A percentile compares a stretch with the other conserved stretches of the same genome.
These are phyloP conservation scores for Chalaropsis ovoidea DNA, from an alignment of 2,329 filamentous ascomycete species.

Conservation along the genomic window DNA sequence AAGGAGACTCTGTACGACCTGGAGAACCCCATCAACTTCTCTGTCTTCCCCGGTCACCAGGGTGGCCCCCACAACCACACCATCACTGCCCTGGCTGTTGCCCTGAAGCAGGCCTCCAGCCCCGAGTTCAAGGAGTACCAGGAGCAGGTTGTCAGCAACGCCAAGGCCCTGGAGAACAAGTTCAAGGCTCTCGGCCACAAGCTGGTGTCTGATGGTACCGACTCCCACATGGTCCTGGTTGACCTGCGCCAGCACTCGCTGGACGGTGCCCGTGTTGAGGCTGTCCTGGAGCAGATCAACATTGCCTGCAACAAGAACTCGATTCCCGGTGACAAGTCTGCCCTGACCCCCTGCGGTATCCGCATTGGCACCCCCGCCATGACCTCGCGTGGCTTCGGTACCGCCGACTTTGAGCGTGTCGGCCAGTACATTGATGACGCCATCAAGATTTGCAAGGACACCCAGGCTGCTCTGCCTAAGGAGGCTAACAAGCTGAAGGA, in stretches of 20 bases:
- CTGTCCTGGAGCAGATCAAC: conserved; percentile 93
- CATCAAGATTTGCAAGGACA: conserved; percentile 81
- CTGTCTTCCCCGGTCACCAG: conserved; percentile 97
- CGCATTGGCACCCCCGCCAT: conserved; percentile 96
- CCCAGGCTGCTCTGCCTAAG: conserved; percentile 79
- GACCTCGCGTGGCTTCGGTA: conserved; percentile 88
- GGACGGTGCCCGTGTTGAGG: conserved; percentile 91
- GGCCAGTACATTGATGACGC: conserved; percentile 78
- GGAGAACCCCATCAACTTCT: conserved; percentile 94
- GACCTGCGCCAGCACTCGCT: conserved; percentile 80
- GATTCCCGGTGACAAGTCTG: conserved; percentile 94
- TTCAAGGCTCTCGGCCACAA: conserved; percentile 85
- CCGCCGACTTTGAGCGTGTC: conserved; percentile 84
- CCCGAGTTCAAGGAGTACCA: conserved; percentile 93
- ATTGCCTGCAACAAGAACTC: conserved; percentile 99
- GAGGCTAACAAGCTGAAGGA: conserved; percentile 99
- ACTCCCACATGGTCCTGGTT: conserved; percentile 93
- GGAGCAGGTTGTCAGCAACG: conserved; percentile 82
- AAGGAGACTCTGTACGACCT: conserved; percentile 87
- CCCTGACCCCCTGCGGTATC: conserved; percentile 85
- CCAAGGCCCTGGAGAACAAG: conserved; percentile 76
- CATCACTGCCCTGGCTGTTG: conserved; percentile 91
- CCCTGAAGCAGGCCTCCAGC: conserved; percentile 82
- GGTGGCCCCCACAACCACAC: conserved; percentile 99
- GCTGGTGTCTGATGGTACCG: conserved; percentile 88